These are phyloP conservation scores for Suhomyces maxii DNA, from an alignment of 1,139 yeast genomes.

Conservation along the genomic window DNA sequence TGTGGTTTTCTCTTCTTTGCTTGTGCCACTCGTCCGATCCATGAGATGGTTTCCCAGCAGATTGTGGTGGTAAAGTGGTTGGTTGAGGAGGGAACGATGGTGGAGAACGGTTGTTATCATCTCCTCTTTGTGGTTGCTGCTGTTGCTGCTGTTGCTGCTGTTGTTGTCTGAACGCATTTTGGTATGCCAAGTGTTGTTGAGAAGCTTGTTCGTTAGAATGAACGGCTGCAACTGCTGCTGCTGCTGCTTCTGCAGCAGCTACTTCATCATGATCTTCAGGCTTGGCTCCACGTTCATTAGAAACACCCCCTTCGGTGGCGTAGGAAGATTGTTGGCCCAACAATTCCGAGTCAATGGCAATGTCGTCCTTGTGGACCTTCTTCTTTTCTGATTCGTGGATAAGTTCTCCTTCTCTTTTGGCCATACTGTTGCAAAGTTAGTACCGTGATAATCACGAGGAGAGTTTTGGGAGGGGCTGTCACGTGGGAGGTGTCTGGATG, in stretches of 20 bases:
- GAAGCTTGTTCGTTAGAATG: conserved; percentile 19
- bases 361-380: conserved; percentile 34
- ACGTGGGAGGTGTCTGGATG: not conserved
- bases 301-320: conserved; percentile 19
- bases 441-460: conserved; percentile 5
- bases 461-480: not conserved
- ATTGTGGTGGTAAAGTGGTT: conserved; percentile 39
- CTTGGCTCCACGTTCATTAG: conserved; percentile 10
- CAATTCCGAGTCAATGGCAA: conserved; percentile 50
- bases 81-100: conserved; percentile 25
- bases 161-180: conserved; percentile 29
- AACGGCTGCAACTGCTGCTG: conserved; percentile 33
- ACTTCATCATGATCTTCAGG: conserved; percentile 24
- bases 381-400: conserved; percentile 24
- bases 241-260: conserved; percentile 35
- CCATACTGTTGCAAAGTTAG: conserved; percentile 17
- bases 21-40: conserved; percentile 88
- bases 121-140: conserved; percentile 12
- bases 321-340: conserved; percentile 46
- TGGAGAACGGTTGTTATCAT: conserved; percentile 10
- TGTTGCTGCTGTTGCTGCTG: conserved; percentile 21
- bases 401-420: conserved; percentile 32
- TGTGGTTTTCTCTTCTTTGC: conserved; percentile 85
- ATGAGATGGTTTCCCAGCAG: conserved; percentile 50
- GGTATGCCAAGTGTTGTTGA: conserved; percentile 33